Conservation (phyloP, 140 eudicot species). For the Ambrosia hybrid region DNA sequence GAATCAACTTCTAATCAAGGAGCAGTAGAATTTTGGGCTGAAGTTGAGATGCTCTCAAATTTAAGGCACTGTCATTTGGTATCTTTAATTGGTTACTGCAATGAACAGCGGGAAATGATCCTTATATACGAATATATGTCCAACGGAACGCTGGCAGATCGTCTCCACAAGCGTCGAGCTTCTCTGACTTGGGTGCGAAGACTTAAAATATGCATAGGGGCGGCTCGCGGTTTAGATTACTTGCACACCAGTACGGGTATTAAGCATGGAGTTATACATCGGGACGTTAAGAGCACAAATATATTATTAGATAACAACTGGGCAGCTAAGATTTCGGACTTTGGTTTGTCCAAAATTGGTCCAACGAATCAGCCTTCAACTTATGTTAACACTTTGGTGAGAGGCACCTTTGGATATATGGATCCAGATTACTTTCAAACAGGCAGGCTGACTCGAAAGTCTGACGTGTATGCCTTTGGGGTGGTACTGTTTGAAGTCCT, state of each 20-base stretch:
- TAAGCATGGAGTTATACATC: conserved; percentile 16
- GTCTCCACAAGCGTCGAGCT: conserved; percentile 2
- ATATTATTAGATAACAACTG: conserved; percentile 24
- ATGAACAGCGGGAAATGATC: conserved; percentile 20
- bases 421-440: conserved; percentile 33
- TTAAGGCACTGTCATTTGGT: conserved; percentile 28
- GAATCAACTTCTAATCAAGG: conserved; percentile 24
- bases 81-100: conserved; percentile 30
- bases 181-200: conserved; percentile 20
- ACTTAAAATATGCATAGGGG: conserved; percentile 32
- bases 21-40: conserved; percentile 22
- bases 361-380: conserved; percentile 4
- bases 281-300: conserved; percentile 31
- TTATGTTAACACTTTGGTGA: conserved; percentile 30
- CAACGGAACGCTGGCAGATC: conserved; percentile 23
- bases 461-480: conserved; percentile 41
- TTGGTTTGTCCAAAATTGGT: conserved; percentile 27
- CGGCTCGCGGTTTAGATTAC: conserved; percentile 19
- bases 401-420: conserved; percentile 7
- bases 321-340: conserved; percentile 35
- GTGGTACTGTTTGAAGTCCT: conserved; percentile 33
- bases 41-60: conserved; percentile 22
- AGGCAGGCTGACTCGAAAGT: conserved; percentile 26
- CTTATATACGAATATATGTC: conserved; percentile 28
- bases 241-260: conserved; percentile 9